phyloP scores from a whole-genome alignment of 768 basidiomycete genomes.

The Lentinula boryana region DNA sequence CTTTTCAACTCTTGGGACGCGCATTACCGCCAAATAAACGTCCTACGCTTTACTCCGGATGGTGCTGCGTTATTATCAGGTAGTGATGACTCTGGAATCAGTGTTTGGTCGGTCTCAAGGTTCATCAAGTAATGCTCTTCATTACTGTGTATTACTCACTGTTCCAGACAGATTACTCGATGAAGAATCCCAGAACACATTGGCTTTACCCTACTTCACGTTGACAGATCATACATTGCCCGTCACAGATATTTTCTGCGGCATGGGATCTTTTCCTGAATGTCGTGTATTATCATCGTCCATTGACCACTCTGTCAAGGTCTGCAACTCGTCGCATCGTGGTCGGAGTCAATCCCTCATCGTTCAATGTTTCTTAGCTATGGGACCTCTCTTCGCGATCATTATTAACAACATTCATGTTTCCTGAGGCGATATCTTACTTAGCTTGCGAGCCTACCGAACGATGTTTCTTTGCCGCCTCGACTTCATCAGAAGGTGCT shows the following conservation, averaged over 20 bases:
- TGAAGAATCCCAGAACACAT: slow-evolving; percentile 66
- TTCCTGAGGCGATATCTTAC: slow-evolving; percentile 68
- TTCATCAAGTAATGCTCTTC: slow-evolving; percentile 31
- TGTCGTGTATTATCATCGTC: slow-evolving; percentile 78
- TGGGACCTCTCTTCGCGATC: slow-evolving; percentile 76
- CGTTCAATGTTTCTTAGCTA: slow-evolving; percentile 36
- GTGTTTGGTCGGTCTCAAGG: slow-evolving; percentile 88
- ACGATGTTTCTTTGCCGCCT: slow-evolving; percentile 84
- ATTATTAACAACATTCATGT: slow-evolving; percentile 82
- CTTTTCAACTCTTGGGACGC: slow-evolving; percentile 91
- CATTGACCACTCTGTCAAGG: slow-evolving; percentile 89
- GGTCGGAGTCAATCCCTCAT: slow-evolving; percentile 1
- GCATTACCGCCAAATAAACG: slow-evolving; percentile 86
- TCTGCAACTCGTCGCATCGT: slow-evolving; percentile 22
- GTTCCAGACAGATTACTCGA: slow-evolving; percentile 59
- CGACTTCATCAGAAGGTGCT: slow-evolving; percentile 50
- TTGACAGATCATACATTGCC: slow-evolving; percentile 91
- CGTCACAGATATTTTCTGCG: slow-evolving; percentile 75
- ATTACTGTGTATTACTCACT: neutral
- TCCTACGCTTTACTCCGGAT: slow-evolving; percentile 79
- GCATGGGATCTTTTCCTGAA: slow-evolving; percentile 72
- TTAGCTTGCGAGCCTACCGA: slow-evolving; percentile 82
- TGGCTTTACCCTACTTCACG: slow-evolving; percentile 70
- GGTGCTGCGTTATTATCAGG: slow-evolving; percentile 77
- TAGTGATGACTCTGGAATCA: slow-evolving; percentile 85